Conservation (phyloP, 371 early-diverging fungal genomes). For the Massospora cicadina region DNA sequence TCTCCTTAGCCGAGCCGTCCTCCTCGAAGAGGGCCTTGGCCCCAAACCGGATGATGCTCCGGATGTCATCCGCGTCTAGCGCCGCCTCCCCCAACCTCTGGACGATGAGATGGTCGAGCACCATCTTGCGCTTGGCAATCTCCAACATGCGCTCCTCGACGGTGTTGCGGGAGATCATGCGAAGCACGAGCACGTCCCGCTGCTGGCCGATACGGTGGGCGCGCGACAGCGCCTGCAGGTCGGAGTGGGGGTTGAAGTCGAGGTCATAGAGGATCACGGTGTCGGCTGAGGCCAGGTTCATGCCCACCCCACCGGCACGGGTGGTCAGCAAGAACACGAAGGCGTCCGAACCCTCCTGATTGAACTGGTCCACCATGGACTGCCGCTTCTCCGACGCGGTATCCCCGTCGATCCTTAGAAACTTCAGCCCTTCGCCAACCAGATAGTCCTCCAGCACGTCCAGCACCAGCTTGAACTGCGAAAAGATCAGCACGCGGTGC, state of each 20-base stretch:
- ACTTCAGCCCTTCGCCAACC: constrained; percentile 64
- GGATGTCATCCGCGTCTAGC: constrained; percentile 2
- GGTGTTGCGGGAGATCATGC: constrained; percentile 71
- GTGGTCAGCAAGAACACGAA: constrained; percentile 97
- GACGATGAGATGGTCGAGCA: constrained; percentile 95
- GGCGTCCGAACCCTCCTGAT: constrained; percentile 70
- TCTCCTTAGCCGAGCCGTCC: background rate
- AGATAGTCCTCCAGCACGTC: constrained; percentile 99
- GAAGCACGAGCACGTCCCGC: constrained; percentile 93
- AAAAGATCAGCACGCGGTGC: constrained; percentile 92
- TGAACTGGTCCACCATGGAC: constrained; percentile 88
- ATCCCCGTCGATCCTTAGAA: constrained; percentile 87
- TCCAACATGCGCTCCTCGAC: constrained; percentile 97
- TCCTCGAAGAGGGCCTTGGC: constrained; percentile 8
- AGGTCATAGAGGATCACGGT: constrained; percentile 95
- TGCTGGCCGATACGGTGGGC: constrained; percentile 99
- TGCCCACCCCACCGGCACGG: constrained; percentile 96
- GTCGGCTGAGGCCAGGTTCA: constrained; percentile 96
- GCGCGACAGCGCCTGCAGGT: constrained; percentile 91
- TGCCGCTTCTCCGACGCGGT: constrained; percentile 90
- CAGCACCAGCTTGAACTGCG: constrained; percentile 96
- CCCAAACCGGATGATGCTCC: constrained; percentile 21
- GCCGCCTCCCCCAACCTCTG: constrained; percentile 45
- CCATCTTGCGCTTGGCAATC: constrained; percentile 89
- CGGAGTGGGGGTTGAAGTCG: constrained; percentile 97